Conservation (phyloP, 306 rosid species). For the Vigna unguiculata region DNA sequence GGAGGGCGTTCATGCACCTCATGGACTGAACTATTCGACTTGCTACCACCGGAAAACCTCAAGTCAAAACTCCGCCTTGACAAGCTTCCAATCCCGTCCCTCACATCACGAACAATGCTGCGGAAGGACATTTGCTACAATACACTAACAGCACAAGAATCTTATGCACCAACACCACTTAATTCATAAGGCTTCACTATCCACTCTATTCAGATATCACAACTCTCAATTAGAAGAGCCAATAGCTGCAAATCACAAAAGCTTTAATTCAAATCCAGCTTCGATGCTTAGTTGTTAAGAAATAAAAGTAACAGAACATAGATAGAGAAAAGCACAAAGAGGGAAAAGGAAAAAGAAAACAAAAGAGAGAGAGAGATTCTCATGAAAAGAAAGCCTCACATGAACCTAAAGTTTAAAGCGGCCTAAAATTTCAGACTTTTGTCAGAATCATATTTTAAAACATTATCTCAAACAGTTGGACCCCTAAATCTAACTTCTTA, state of each 20-base stretch:
- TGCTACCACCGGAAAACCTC: constrained; percentile 74
- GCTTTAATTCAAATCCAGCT: constrained; percentile 47
- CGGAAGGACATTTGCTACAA: constrained; percentile 81
- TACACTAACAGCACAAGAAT: constrained; percentile 41
- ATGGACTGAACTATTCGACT: constrained; percentile 72
- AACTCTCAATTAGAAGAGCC: constrained; percentile 36
- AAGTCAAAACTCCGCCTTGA: constrained; percentile 86
- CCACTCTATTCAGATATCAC: constrained; percentile 39
- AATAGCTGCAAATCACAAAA: constrained; percentile 59
- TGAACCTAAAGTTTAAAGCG: constrained; percentile 68
- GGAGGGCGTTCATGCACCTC: constrained; percentile 61
- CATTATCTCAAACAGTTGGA: constrained; percentile 31
- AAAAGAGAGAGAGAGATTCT: constrained; percentile 50
- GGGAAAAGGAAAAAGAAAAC: constrained; percentile 6
- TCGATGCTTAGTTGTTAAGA: constrained; percentile 51
- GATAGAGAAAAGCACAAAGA: constrained; percentile 63
- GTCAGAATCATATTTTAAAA: constrained; percentile 54
- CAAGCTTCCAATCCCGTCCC: constrained; percentile 88
- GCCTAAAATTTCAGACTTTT: constrained; percentile 54
- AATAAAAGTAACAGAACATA: constrained; percentile 43
- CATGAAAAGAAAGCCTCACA: constrained; percentile 58
- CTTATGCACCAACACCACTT: constrained; percentile 16
- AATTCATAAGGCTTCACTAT: constrained; percentile 16
- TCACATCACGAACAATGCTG: constrained; percentile 85
- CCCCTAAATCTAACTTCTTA: constrained; percentile 42